phyloP scores from a whole-genome alignment of 1,284 basidiomycete genomes.

The Abortiporus biennis region DNA sequence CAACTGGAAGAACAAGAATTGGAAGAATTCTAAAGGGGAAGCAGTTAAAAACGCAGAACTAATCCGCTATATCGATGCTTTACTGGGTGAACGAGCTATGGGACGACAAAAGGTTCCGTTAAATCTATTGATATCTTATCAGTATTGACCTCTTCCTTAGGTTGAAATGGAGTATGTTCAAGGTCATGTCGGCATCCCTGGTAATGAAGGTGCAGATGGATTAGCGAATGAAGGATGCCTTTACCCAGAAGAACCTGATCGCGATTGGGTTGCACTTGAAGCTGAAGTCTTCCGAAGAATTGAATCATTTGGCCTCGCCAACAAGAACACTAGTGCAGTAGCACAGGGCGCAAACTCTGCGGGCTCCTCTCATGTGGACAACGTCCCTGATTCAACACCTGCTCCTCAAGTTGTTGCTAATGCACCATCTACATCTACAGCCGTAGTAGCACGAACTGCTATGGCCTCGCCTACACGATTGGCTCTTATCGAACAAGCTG shows the following conservation, averaged over 20 bases:
- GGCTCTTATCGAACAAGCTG: no score
- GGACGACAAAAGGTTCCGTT: constrained; percentile 36
- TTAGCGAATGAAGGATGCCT: constrained; percentile 55
- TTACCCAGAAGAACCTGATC: constrained; percentile 36
- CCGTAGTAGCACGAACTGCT: no score
- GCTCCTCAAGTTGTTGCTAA: no score
- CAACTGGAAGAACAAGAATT: constrained; percentile 52
- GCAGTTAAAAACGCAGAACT: constrained; percentile 63
- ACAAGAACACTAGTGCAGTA: no score
- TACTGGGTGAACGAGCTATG: constrained; percentile 41
- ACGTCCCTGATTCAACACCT: no score
- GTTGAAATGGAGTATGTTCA: constrained; percentile 60
- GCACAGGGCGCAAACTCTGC: no score
- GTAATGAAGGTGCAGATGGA: constrained; percentile 76
- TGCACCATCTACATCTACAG: no score
- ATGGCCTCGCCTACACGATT: no score
- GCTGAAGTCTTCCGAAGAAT: no score
- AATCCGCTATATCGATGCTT: constrained; percentile 54
- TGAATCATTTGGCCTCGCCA: no score
- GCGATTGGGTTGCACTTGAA: constrained; percentile 44
- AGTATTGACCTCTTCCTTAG: constrained; percentile 8
- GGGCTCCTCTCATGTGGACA: no score
- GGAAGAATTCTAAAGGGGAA: constrained; percentile 37
- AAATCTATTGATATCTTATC: not conserved
- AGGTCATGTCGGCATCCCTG: constrained; percentile 64